Percentiles rank a stretch among this genome's conserved stretches.
Conservation (phyloP, 192 early-diverging fungal species). For the Coemansia javaensis region DNA sequence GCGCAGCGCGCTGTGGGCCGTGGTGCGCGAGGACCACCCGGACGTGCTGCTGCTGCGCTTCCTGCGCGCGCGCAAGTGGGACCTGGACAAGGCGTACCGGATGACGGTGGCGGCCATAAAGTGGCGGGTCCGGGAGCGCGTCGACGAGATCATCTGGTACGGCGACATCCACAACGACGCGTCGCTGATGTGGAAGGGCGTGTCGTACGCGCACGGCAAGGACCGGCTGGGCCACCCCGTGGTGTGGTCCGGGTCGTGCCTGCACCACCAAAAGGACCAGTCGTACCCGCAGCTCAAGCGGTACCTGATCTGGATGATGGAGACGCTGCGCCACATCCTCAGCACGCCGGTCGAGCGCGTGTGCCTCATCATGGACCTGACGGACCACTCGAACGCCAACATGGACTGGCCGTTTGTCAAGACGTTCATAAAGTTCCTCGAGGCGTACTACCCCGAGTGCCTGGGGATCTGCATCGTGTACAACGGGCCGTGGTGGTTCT, state of each 20-base stretch:
- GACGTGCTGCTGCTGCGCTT: conserved; percentile 74
- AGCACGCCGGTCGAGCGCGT: conserved; percentile 62
- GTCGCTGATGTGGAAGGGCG: conserved; percentile 53
- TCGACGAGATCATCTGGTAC: conserved; percentile 56
- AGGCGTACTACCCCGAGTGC: conserved; percentile 88
- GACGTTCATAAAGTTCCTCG: conserved; percentile 77
- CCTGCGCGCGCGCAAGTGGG: conserved; percentile 86
- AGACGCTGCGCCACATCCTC: conserved; percentile 63
- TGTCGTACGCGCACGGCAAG: conserved; percentile 55
- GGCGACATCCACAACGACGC: conserved; percentile 57
- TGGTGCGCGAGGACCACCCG: conserved; percentile 61
- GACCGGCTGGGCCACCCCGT: conserved; percentile 59
- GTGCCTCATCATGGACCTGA: conserved; percentile 77
- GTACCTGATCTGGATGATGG: conserved; percentile 70
- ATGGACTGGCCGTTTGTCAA: conserved; percentile 81
- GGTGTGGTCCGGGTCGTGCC: conserved; percentile 49
- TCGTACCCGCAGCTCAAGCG: conserved; percentile 60
- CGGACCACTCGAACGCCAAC: conserved; percentile 67
- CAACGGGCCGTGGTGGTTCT: conserved; percentile 90
- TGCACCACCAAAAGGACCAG: conserved; percentile 63
- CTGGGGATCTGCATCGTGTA: conserved; percentile 79
- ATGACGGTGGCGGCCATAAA: conserved; percentile 70
- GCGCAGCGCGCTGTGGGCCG: conserved; percentile 58
- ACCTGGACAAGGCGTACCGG: conserved; percentile 63
- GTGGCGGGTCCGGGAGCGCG: conserved; percentile 66